Conservation (phyloP, 306 rosid species). For the Albizia julibrissin region DNA sequence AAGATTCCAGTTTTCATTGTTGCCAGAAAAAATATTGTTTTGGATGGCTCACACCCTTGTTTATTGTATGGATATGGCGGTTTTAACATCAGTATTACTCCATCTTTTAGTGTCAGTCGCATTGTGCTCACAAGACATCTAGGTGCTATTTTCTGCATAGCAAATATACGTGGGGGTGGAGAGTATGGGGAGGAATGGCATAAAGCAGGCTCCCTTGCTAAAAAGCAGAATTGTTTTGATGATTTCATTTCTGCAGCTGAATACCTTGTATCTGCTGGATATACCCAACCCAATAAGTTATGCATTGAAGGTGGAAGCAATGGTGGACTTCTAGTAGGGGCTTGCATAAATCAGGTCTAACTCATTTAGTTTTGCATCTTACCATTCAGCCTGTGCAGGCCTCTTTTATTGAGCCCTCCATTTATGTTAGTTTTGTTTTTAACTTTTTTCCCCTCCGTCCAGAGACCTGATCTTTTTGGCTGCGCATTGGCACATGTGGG, state of each 20-base stretch:
- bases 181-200: conserved; percentile 99
- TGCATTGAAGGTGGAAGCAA: conserved; percentile 98
- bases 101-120: conserved; percentile 76
- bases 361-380: conserved; percentile 6
- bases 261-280: conserved; percentile 80
- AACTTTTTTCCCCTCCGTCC: conserved; percentile 11
- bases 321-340: conserved; percentile 94
- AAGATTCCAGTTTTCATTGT: conserved; percentile 82
- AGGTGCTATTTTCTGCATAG: conserved; percentile 78
- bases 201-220: conserved; percentile 87
- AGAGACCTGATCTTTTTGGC: conserved; percentile 95
- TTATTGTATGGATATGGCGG: conserved; percentile 93
- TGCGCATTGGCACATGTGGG: conserved; percentile 98
- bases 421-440: conserved; percentile 1
- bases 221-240: conserved; percentile 92
- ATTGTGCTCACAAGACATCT: conserved; percentile 72
- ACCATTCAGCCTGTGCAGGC: background rate
- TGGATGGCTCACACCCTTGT: conserved; percentile 97
- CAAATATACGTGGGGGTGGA: conserved; percentile 98
- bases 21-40: conserved; percentile 58
- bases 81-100: conserved; percentile 77
- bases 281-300: conserved; percentile 77
- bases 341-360: conserved; percentile 86
- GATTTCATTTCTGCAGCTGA: conserved; percentile 94
- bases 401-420: conserved; percentile 18